A percentile compares a stretch with the other conserved stretches of the same genome.
Evolutionary conservation across 2,329 filamentous ascomycete species (phyloP).

Genomic region (Monosporascus ibericus): DNA sequence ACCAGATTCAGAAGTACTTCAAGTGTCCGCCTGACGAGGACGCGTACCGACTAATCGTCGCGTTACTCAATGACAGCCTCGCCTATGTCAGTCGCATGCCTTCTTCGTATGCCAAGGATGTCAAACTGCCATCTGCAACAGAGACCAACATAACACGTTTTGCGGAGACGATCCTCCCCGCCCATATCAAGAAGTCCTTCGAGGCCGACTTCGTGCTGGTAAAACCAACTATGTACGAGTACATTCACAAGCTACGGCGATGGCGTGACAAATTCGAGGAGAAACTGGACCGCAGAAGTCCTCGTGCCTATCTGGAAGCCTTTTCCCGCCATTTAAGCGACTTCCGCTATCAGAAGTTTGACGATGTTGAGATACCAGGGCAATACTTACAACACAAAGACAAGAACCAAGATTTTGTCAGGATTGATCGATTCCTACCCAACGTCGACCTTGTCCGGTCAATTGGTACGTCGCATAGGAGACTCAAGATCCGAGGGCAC

Average conservation of each 20-base stretch:
- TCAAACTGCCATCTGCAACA: slow-evolving; percentile 82
- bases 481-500: slow-evolving; percentile 92
- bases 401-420: slow-evolving; percentile 97
- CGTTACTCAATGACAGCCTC: slow-evolving; percentile 88
- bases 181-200: slow-evolving; percentile 92
- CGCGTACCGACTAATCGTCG: slow-evolving; percentile 95
- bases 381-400: slow-evolving; percentile 97
- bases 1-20: slow-evolving; percentile 98
- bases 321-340: slow-evolving; percentile 91
- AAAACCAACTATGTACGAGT: slow-evolving; percentile 97
- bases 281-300: slow-evolving; percentile 80
- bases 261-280: slow-evolving; percentile 99
- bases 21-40: slow-evolving; percentile 98
- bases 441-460: slow-evolving; percentile 89
- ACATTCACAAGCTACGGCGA: slow-evolving; percentile 90
- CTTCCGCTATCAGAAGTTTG: slow-evolving; percentile 95
- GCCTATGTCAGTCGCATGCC: slow-evolving; percentile 89
- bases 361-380: slow-evolving; percentile 95
- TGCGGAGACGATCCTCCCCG: slow-evolving; percentile 88
- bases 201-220: slow-evolving; percentile 94
- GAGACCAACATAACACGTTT: slow-evolving; percentile 97
- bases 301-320: slow-evolving; percentile 69
- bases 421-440: slow-evolving; percentile 93
- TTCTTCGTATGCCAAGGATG: slow-evolving; percentile 78
- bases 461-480: slow-evolving; percentile 84